Evolutionary conservation across 2,329 filamentous ascomycete species (phyloP).

Genomic region (Domatiomyces globalis): DNA sequence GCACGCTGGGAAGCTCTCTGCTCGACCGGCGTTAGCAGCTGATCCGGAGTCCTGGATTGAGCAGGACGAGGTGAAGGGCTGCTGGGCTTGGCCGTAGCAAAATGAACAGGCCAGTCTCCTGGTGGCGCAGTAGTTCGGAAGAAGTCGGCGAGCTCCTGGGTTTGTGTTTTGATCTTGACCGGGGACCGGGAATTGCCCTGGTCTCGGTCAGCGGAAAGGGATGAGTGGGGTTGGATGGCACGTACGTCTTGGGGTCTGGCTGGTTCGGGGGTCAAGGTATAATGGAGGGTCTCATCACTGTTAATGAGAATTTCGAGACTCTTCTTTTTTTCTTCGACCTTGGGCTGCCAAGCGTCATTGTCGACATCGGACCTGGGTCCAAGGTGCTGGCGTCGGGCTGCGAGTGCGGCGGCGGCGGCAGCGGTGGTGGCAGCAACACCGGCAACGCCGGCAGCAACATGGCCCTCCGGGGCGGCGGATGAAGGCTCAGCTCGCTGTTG

Average conservation of each 20-base stretch:
- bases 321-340: slow-evolving; percentile 37
- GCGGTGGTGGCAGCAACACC: slow-evolving; percentile 3
- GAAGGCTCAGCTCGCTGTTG: slow-evolving; percentile 1
- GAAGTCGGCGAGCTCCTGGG: slow-evolving; percentile 27
- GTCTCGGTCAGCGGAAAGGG: slow-evolving; percentile 2
- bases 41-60: slow-evolving; percentile 8
- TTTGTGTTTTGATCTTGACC: slow-evolving; percentile 20
- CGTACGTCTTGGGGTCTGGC: slow-evolving; percentile 64
- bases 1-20: slow-evolving; percentile 1
- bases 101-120: slow-evolving; percentile 10
- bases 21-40: neutral
- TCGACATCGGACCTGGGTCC: slow-evolving; percentile 13
- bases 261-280: slow-evolving; percentile 64
- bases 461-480: slow-evolving; percentile 3
- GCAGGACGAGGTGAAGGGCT: slow-evolving; percentile 9
- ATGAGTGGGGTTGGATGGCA: slow-evolving; percentile 10
- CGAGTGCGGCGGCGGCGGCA: slow-evolving; percentile 9
- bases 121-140: slow-evolving; percentile 25
- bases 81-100: neutral
- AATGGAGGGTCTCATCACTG: slow-evolving; percentile 69
- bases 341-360: slow-evolving; percentile 8
- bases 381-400: slow-evolving; percentile 12
- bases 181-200: slow-evolving; percentile 16
- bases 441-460: slow-evolving; percentile 5
- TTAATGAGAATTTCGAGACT: slow-evolving; percentile 69